A percentile compares a stretch with the other conserved stretches of the same genome.
phyloP scores from a whole-genome alignment of 495 filamentous ascomycete species.

The Penicillium samsonianum region DNA sequence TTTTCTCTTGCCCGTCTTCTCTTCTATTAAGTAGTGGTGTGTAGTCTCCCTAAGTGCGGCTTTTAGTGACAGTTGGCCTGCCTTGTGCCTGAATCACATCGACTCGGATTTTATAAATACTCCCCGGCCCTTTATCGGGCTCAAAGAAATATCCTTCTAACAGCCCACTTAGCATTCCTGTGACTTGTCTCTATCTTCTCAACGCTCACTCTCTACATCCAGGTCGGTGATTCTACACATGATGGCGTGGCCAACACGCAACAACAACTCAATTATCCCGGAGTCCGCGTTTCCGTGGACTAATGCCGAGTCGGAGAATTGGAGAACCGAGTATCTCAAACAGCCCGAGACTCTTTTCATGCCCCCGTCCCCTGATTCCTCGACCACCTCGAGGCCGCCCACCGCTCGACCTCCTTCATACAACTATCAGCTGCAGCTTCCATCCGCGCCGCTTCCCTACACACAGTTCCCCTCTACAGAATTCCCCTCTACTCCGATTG shows the following conservation, averaged over 20 bases:
- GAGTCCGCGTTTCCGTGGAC: background rate
- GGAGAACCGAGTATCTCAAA: background rate
- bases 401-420: background rate
- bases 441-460: background rate
- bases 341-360: background rate
- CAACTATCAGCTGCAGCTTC: background rate
- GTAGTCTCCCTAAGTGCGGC: background rate
- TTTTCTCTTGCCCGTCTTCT: background rate
- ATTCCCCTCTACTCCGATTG: background rate
- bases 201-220: background rate
- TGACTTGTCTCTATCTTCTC: background rate
- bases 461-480: background rate
- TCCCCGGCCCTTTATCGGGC: too few relatives aligned
- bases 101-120: background rate
- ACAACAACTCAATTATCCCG: background rate
- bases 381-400: background rate
- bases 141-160: background rate
- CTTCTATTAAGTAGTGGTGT: background rate
- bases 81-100: background rate
- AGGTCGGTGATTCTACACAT: background rate
- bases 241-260: constrained; percentile 1
- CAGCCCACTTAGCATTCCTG: background rate
- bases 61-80: background rate
- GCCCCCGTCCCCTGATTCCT: background rate
- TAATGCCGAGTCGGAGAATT: background rate